Evolutionary conservation across 1,139 yeast genomes (phyloP), one percentile per base, ranked within the genome.

Genomic region (Taphrina confusa): DNA sequence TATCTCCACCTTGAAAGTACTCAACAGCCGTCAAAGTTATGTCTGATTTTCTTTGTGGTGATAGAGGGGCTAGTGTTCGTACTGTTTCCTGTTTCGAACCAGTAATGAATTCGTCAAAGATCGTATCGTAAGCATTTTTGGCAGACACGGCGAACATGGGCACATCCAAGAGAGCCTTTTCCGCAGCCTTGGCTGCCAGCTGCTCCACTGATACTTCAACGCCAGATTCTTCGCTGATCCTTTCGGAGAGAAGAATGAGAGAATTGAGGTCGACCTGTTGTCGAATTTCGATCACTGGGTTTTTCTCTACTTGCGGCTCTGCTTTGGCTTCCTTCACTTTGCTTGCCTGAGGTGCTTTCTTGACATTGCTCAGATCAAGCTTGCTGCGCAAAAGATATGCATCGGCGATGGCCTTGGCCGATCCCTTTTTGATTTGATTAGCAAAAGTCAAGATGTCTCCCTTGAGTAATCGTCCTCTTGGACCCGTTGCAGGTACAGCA

Each of bases 401-500:
- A 44, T 80, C 74, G 8, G 87, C 76, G 61, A 91, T 76, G 23
- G 74, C 71, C 20, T 73, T 71, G 28, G 84, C 82, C 11, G 83
- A 74, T 5, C 80, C 82, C 54, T 75, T 69, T 14, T 86, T 73
- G 62, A 91, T 87, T 64, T 80, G 72, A 27, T 97, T 97, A 61
- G 91, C 72, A 70, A 82, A 83, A 0, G 95, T 94, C 66, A 91
- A 79, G 1, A 91, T 89, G 71, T 92, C 98, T 64, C 97, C 97
- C 75, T 87, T 87, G 66, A 90, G 78, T 55, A 92, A 72, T 69
- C 96, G 81, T 18, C 97, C 97, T 63, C 83, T 79, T 36, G 95
- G 95, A 12, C 97, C 98, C 0, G 96, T 80, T 5, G 97, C 95
- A 34, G 81, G 78, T 66, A 92, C 88, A 66, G 96, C 96, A 16